These are phyloP conservation scores for Microdochium bolleyi DNA, from an alignment of 2,329 filamentous ascomycete genomes.

Conservation along the genomic window DNA sequence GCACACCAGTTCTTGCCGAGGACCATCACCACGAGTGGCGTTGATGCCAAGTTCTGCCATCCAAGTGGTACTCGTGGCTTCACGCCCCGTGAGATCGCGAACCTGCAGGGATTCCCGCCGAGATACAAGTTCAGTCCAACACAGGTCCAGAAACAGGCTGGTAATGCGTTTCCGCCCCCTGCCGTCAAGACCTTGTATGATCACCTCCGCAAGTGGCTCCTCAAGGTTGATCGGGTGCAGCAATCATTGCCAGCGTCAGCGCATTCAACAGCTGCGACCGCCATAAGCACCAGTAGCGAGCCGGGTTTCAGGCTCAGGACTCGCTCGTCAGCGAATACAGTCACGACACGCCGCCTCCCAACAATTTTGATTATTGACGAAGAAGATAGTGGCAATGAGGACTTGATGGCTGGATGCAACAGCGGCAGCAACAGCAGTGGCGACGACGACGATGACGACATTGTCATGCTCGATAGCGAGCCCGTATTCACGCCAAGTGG, in stretches of 20 bases:
- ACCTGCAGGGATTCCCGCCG: slow-evolving; percentile 59
- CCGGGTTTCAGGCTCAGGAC: no score
- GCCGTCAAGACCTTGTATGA: slow-evolving; percentile 39
- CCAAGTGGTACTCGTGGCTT: slow-evolving; percentile 53
- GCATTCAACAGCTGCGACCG: no score
- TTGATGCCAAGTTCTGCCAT: slow-evolving; percentile 52
- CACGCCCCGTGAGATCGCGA: slow-evolving; percentile 58
- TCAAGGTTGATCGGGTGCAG: slow-evolving; percentile 28
- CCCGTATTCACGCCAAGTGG: not conserved
- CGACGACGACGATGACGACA: not conserved
- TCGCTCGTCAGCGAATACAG: no score
- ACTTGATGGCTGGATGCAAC: not conserved
- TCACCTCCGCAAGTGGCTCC: slow-evolving; percentile 33
- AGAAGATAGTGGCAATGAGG: not conserved
- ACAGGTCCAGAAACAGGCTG: slow-evolving; percentile 54
- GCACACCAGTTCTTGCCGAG: slow-evolving; percentile 34
- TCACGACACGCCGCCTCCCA: no score
- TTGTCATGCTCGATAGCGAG: not conserved
- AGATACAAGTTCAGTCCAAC: slow-evolving; percentile 45
- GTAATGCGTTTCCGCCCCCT: slow-evolving; percentile 65
- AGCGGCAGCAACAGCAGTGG: not conserved
- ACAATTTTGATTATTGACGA: no score
- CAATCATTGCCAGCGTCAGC: no score
- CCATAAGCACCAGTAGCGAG: no score
- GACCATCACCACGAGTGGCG: slow-evolving; percentile 50